A percentile compares a stretch with the other conserved stretches of the same genome.
Evolutionary conservation across 2,329 filamentous ascomycete species (phyloP).

Genomic region (Arthroderma uncinatum): DNA sequence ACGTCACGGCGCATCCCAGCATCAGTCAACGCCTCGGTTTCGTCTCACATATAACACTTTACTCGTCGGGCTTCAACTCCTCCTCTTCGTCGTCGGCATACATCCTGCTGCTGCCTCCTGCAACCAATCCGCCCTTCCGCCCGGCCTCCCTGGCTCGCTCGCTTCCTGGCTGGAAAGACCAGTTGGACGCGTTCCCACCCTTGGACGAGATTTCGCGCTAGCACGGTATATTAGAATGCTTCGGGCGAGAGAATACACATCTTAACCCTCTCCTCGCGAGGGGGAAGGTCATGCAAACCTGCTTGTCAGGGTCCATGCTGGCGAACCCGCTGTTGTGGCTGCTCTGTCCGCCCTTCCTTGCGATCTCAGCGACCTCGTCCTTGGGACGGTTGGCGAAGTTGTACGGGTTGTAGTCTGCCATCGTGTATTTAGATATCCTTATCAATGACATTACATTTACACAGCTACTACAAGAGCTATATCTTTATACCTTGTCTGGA

Average conservation of each 20-base stretch:
- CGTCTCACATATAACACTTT: no score
- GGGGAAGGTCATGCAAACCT: constrained; percentile 15
- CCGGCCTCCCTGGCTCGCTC: constrained; percentile 45
- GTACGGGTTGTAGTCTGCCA: constrained; percentile 29
- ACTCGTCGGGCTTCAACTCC: neutral
- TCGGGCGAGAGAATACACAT: neutral
- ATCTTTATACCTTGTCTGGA: no score
- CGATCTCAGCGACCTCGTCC: constrained; percentile 37
- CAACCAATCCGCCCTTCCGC: constrained; percentile 38
- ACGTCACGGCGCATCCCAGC: no score
- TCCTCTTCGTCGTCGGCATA: neutral
- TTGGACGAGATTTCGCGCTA: constrained; percentile 46
- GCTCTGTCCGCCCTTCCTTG: constrained; percentile 26
- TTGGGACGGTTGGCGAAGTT: constrained; percentile 35
- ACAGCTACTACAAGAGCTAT: no score
- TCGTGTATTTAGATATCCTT: constrained; percentile 8
- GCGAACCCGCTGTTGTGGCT: constrained; percentile 24
- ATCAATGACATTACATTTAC: no score
- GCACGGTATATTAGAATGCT: neutral
- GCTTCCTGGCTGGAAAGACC: constrained; percentile 45
- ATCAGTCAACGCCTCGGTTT: no score
- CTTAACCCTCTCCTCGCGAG: neutral
- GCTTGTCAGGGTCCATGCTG: constrained; percentile 23
- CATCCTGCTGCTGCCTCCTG: constrained; percentile 3
- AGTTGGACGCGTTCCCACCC: constrained; percentile 44